Percentiles rank a stretch among this genome's conserved stretches.
Evolutionary conservation across 257 asterid genomes (phyloP).

Genomic region (Lithospermum erythrorhizon): DNA sequence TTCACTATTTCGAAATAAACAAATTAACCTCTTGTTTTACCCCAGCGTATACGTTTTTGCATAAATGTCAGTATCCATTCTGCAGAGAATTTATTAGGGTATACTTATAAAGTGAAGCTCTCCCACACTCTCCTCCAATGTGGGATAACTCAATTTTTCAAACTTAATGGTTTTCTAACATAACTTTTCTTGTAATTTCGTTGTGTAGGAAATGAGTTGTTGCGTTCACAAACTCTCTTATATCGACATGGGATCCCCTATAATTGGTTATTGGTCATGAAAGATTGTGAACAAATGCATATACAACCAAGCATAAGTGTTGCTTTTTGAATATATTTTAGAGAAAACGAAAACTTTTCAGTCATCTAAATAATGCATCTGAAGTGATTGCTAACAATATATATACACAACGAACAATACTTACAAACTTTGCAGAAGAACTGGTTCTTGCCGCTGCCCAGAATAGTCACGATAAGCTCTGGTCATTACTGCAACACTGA

Average conservation of each 20-base stretch:
- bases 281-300: background rate
- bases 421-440: constrained; percentile 80
- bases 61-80: too few species aligned
- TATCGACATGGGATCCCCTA: constrained; percentile 79
- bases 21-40: too few species aligned
- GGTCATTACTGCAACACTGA: constrained; percentile 97
- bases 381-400: background rate
- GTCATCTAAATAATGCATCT: background rate
- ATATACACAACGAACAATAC: constrained; percentile 17
- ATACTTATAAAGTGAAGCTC: too few species aligned
- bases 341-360: background rate
- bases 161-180: too few species aligned
- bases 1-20: too few species aligned
- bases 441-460: constrained; percentile 41
- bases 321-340: background rate
- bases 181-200: constrained; percentile 55
- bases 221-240: too few species aligned
- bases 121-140: too few species aligned
- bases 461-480: constrained; percentile 79
- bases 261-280: constrained; percentile 3
- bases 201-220: too few species aligned
- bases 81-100: too few species aligned
- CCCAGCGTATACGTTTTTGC: too few species aligned
- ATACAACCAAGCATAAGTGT: too few species aligned
- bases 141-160: too few species aligned